Evolutionary conservation across 805 yeast species (phyloP), one percentile per base, ranked within the genome.

Genomic region (Nakazawaea ishiwadae): DNA sequence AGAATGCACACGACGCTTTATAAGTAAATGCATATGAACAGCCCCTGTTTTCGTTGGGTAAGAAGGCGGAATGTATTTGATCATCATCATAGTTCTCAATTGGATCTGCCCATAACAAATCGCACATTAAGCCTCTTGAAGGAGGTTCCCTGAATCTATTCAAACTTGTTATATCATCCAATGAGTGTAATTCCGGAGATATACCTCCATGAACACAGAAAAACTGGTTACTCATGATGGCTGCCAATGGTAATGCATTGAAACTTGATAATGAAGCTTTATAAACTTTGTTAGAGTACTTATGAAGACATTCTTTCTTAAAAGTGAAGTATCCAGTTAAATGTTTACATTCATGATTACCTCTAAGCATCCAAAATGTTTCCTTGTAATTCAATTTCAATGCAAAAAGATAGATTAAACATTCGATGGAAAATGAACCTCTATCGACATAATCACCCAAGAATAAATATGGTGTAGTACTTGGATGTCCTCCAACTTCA

Each of bases 141-240:
- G 99, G 98, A 20, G 96, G 96, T 57, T 89, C 96, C 43, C 83
- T 71, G 65, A 90, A 91, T 49, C 99, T 73, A 62, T 90, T 79
- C 30, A 91, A 65, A 28, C 63, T 68, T 23, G 73, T 70, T 26
- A 91, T 63, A 56, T 89, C 96, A 35, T 78, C 79, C 30, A 87
- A 67, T 2, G 81, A 65, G 41, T 70, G 73, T 48, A 91, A 66
- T 40, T 88, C 93, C 4, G 96, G 96, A 8, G 96, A 86, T 10
- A 91, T 69, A 11, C 98, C 98, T 39, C 98, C 99, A 58, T 91
- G 99, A 39, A 89, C 95, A 62, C 98, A 91, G 58, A 91, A 84
- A 52, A 90, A 91, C 62, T 91, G 97, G 48, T 80, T 80, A 65
- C 89, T 90, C 91, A 91, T 84, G 19, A 91, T 69, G 0, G 97